phyloP scores from a whole-genome alignment of 352 stramenopile species.

The Globisporangium camurandrum region DNA sequence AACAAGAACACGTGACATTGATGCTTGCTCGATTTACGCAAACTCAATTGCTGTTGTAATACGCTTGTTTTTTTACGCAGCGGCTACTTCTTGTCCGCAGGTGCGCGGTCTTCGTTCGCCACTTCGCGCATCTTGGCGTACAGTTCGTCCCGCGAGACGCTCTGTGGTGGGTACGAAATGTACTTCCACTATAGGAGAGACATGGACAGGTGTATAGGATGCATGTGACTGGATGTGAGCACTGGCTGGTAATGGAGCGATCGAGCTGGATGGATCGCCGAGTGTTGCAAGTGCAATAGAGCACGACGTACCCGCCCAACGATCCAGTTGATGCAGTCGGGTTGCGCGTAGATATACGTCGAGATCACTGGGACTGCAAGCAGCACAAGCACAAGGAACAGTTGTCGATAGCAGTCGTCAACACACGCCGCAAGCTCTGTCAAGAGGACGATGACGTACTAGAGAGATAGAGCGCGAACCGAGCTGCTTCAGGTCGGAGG shows the following conservation, averaged over 20 bases:
- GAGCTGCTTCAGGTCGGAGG: conserved; percentile 53
- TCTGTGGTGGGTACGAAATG: conserved; percentile 77
- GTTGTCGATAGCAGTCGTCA: too few species aligned
- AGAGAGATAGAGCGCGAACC: conserved; percentile 64
- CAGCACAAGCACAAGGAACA: too few species aligned
- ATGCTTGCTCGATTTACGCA: too few species aligned
- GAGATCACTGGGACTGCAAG: conserved; percentile 60
- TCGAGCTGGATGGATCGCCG: neutral
- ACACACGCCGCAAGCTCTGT: too few species aligned
- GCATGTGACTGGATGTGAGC: neutral
- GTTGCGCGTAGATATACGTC: conserved; percentile 80
- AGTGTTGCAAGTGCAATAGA: neutral
- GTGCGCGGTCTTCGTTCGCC: conserved; percentile 44
- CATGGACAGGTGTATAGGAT: neutral
- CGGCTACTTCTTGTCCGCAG: conserved; percentile 12
- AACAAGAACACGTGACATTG: too few species aligned
- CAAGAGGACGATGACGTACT: conserved; percentile 26
- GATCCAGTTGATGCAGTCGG: conserved; percentile 79
- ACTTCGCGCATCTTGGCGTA: conserved; percentile 71
- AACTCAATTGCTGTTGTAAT: neutral
- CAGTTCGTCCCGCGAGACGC: conserved; percentile 68
- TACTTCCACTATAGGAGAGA: conserved; percentile 59
- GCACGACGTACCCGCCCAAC: conserved; percentile 36
- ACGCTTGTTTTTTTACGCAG: neutral
- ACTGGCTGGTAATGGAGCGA: neutral